Evolutionary conservation across 2,329 filamentous ascomycete species (phyloP), one percentile per base, ranked within the genome.

Genomic region (Aureobasidium mangrovei): DNA sequence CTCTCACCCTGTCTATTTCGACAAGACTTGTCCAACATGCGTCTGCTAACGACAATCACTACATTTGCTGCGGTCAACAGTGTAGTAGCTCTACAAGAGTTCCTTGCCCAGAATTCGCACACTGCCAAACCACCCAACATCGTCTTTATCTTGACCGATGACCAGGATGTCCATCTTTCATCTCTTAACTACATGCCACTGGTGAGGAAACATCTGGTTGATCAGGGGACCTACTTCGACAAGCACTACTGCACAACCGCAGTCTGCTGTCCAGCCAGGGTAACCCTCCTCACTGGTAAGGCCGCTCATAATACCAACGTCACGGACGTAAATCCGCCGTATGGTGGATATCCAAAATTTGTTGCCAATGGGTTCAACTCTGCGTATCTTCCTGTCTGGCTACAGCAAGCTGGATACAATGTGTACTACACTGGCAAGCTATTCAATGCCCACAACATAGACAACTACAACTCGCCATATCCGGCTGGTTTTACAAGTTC

Each of bases 371-470:
- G 84, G 0, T 74, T 81, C 57, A 86, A 88, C 56, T 76, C 83
- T 1, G 77, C 83, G 35, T 87, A 84, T 57, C 74, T 88, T 0
- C 85, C 84, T 0, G 65, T 88, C 0, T 88, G 85, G 84, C 68
- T 89, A n/a, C 82, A 86, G 59, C 66, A 77, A 3, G 79, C 78
- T 0, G 84, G 83, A 0, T 88, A 88, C 63, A 79, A 80, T 59
- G 87, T 84, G 0, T 87, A 85, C 62, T 88, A 88, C 61, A 53
- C 48, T 29, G 85, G 83, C n/a, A 88, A 89, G 63, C 71, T 87
- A 4, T 84, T 85, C 69, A 88, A 88, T 59, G 73, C 76, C 0
- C 83, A 86, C 49, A 78, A 72, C 0, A 71, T 78, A 1, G 62
- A 73, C 0, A 87, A 84, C 56, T 88, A 85, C 63, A 69, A 84